Percentiles rank a stretch among this genome's conserved stretches.
These are phyloP conservation scores for Wilhelminamyces savonicus DNA, from an alignment of 805 yeast genomes.

Conservation along the genomic window DNA sequence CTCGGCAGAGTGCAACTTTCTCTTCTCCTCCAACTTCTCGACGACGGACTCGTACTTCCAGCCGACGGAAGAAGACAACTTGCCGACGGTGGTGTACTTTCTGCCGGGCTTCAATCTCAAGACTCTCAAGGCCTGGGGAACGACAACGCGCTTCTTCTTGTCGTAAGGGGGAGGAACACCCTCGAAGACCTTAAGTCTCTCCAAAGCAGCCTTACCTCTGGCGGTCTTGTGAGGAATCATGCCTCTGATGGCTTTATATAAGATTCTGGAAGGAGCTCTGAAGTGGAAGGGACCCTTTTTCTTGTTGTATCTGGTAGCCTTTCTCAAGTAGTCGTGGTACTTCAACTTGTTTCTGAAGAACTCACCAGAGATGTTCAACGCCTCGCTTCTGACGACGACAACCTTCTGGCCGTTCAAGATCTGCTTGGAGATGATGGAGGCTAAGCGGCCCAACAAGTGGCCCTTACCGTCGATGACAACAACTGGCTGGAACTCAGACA, in stretches of 20 bases:
- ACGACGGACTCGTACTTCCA: constrained; percentile 99
- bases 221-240: constrained; percentile 99
- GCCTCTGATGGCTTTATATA: constrained; percentile 99
- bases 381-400: constrained; percentile 96
- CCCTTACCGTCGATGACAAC: constrained; percentile 99
- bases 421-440: constrained; percentile 98
- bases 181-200: constrained; percentile 98
- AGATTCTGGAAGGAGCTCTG: constrained; percentile 99
- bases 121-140: constrained; percentile 99
- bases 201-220: constrained; percentile 99
- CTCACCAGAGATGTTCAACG: constrained; percentile 98
- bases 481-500: constrained; percentile 93
- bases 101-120: constrained; percentile 99
- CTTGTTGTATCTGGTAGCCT: constrained; percentile 98
- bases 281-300: constrained; percentile 99
- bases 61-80: constrained; percentile 94
- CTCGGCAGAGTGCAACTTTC: constrained; percentile 98
- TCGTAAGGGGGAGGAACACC: constrained; percentile 99
- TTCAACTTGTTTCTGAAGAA: constrained; percentile 99
- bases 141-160: constrained; percentile 99
- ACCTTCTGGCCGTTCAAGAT: constrained; percentile 96
- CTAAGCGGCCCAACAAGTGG: constrained; percentile 99
- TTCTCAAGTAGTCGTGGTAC: constrained; percentile 99
- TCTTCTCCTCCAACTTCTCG: constrained; percentile 96
- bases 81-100: constrained; percentile 98